phyloP scores from a whole-genome alignment of 139 green algal species.

The Chlorella sp. region DNA sequence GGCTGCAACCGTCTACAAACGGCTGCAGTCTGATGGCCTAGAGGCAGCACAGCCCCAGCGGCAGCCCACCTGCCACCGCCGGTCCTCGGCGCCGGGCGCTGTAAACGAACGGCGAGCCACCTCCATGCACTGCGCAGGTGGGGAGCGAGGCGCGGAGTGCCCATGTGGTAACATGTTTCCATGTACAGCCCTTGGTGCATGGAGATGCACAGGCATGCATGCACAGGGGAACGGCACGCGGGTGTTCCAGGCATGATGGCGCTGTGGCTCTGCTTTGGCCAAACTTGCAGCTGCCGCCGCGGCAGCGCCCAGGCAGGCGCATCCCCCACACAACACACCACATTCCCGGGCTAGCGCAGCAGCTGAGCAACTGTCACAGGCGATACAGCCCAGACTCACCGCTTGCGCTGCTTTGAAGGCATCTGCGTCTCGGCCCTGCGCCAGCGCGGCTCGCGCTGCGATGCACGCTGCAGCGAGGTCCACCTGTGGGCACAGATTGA shows the following conservation, averaged over 20 bases:
- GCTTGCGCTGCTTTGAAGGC: constrained; percentile 39
- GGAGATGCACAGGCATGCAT: too few species aligned
- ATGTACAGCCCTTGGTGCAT: too few species aligned
- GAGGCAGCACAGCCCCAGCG: too few species aligned
- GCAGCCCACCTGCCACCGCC: constrained; percentile 39
- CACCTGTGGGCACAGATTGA: constrained; percentile 7
- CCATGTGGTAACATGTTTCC: too few species aligned
- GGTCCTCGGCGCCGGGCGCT: constrained; percentile 30
- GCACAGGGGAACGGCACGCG: too few species aligned
- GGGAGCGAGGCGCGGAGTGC: too few species aligned
- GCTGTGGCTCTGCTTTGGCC: too few species aligned
- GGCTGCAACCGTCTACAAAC: too few species aligned
- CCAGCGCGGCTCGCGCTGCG: constrained; percentile 21
- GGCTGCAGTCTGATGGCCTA: too few species aligned
- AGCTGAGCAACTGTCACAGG: background rate
- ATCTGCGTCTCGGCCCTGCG: constrained; percentile 31
- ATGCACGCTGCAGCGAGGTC: constrained; percentile 36
- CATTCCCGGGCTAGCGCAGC: too few species aligned
- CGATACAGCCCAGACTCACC: constrained; percentile 13
- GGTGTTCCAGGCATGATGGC: too few species aligned
- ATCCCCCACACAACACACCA: background rate
- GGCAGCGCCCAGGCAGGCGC: background rate
- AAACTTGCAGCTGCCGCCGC: too few species aligned
- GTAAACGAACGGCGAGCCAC: constrained; percentile 45
- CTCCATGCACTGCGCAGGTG: constrained; percentile 41